Evolutionary conservation across 352 stramenopile genomes (phyloP).

Genomic region (Phytophthora macrochlamydospora): DNA sequence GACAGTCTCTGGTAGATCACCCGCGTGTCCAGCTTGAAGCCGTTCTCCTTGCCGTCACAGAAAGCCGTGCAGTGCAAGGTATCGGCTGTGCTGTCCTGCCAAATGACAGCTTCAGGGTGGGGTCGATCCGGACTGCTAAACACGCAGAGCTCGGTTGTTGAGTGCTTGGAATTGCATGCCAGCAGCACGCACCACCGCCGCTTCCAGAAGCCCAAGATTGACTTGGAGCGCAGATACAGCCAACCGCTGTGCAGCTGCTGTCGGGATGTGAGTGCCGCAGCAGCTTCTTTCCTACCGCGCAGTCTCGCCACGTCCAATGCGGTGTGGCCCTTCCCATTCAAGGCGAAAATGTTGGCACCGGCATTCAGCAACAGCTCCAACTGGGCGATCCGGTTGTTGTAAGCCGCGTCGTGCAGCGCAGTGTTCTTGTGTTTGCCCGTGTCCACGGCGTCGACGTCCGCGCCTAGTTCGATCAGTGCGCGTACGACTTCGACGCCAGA

Average conservation of each 20-base stretch:
- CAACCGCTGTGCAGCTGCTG: conserved; percentile 60
- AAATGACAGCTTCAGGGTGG: conserved; percentile 49
- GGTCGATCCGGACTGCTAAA: conserved; percentile 45
- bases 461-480: conserved; percentile 62
- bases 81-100: conserved; percentile 39
- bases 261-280: conserved; percentile 50
- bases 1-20: conserved; percentile 44
- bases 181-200: conserved; percentile 65
- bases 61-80: conserved; percentile 25
- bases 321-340: conserved; percentile 65
- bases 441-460: conserved; percentile 46
- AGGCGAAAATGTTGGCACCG: conserved; percentile 44
- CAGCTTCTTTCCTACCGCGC: conserved; percentile 44
- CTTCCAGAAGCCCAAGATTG: conserved; percentile 60
- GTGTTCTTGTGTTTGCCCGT: conserved; percentile 51
- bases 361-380: conserved; percentile 63
- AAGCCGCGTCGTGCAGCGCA: conserved; percentile 71
- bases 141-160: conserved; percentile 57
- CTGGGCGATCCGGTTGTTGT: conserved; percentile 50
- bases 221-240: conserved; percentile 49
- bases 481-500: conserved; percentile 52
- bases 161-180: conserved; percentile 49
- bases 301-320: conserved; percentile 66
- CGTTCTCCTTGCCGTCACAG: conserved; percentile 37
- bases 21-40: conserved; percentile 44